Evolutionary conservation across 1,139 yeast genomes (phyloP).

Genomic region (Petasospora fabianii): DNA sequence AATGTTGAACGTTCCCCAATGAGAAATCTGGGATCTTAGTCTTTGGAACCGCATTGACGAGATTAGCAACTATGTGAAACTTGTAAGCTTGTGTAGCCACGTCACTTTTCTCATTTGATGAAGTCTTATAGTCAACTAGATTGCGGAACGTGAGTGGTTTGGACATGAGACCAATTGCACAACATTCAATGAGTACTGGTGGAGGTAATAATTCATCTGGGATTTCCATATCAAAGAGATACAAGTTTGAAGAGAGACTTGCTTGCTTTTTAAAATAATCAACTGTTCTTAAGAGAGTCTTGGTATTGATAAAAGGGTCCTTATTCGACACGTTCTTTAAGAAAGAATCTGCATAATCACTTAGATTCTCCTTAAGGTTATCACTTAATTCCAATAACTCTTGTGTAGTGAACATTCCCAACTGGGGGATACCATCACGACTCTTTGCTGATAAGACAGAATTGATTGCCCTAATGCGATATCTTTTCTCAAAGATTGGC

Average conservation of each 20-base stretch:
- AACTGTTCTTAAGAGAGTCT: slow-evolving; percentile 10
- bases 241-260: slow-evolving; percentile 1
- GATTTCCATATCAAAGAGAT: slow-evolving; percentile 11
- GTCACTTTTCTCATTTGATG: slow-evolving; percentile 14
- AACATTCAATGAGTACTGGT: slow-evolving; percentile 13
- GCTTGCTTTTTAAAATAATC: slow-evolving; percentile 7
- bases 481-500: slow-evolving; percentile 28
- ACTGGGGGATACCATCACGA: slow-evolving; percentile 10
- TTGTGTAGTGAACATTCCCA: slow-evolving; percentile 7
- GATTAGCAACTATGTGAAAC: slow-evolving; percentile 13
- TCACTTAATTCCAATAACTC: slow-evolving; percentile 10
- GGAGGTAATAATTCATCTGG: slow-evolving; percentile 15
- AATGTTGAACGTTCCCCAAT: slow-evolving; percentile 29
- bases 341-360: slow-evolving; percentile 13
- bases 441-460: slow-evolving; percentile 11
- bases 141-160: slow-evolving; percentile 18
- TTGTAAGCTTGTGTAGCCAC: slow-evolving; percentile 9
- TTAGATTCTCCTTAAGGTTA: slow-evolving; percentile 12
- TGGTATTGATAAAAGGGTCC: slow-evolving; percentile 20
- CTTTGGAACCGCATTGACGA: slow-evolving; percentile 12
- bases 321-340: slow-evolving; percentile 18
- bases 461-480: slow-evolving; percentile 13
- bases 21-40: slow-evolving; percentile 16
- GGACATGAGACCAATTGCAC: slow-evolving; percentile 19
- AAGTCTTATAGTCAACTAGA: slow-evolving; percentile 9